These are phyloP conservation scores for Dioszegia hungarica DNA, from an alignment of 768 basidiomycete genomes.

Conservation along the genomic window DNA sequence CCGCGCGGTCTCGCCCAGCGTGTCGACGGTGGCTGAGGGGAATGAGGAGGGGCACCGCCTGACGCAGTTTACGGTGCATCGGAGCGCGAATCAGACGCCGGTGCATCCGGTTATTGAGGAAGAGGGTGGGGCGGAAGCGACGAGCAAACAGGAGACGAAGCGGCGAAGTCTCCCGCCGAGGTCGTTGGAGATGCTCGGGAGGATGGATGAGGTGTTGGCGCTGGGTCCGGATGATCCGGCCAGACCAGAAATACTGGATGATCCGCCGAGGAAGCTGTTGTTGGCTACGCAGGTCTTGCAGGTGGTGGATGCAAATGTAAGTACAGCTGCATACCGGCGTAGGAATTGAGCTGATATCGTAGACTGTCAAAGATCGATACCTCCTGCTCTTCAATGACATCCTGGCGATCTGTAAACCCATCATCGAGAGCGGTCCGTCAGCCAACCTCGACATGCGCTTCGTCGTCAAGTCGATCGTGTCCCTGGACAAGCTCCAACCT, in stretches of 20 bases:
- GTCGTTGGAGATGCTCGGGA: slow-evolving; percentile 26
- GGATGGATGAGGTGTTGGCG: slow-evolving; percentile 43
- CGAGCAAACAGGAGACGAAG: slow-evolving; percentile 1
- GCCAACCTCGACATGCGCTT: slow-evolving; percentile 67
- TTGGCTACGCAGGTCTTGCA: slow-evolving; percentile 83
- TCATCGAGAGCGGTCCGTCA: slow-evolving; percentile 57
- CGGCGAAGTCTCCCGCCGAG: slow-evolving; percentile 16
- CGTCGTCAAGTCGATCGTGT: slow-evolving; percentile 82
- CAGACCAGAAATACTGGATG: slow-evolving; percentile 64
- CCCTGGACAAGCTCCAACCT: slow-evolving; percentile 53
- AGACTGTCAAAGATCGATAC: slow-evolving; percentile 92
- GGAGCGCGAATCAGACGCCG: background rate
- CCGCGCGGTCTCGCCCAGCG: slow-evolving; percentile 34
- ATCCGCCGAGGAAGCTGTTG: slow-evolving; percentile 79
- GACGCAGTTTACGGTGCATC: slow-evolving; percentile 16
- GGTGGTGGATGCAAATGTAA: slow-evolving; percentile 68
- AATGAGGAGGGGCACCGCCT: slow-evolving; percentile 34
- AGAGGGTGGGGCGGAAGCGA: background rate
- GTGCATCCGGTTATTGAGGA: slow-evolving; percentile 3
- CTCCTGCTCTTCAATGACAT: slow-evolving; percentile 96
- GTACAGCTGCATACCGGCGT: slow-evolving; percentile 3
- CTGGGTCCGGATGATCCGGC: slow-evolving; percentile 31
- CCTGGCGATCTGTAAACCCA: slow-evolving; percentile 85
- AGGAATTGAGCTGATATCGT: slow-evolving; percentile 32
- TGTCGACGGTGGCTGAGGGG: slow-evolving; percentile 39